These are phyloP conservation scores for Cyclotella atomus DNA, from an alignment of 108 stramenopile species.

Conservation along the genomic window DNA sequence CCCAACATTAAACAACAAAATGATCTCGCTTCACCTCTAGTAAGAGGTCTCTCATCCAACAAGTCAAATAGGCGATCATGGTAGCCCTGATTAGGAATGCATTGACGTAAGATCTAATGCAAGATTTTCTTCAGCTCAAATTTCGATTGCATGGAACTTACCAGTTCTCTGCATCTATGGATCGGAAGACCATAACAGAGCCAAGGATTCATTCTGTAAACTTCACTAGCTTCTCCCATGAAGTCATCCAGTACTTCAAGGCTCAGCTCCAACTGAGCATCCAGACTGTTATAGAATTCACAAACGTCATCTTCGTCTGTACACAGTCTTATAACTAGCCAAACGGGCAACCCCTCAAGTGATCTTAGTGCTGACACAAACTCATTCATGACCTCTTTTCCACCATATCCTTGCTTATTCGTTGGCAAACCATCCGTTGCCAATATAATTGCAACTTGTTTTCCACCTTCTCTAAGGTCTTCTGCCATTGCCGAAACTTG, in stretches of 20 bases:
- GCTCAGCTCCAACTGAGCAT: conserved; percentile 63
- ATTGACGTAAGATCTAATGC: no score
- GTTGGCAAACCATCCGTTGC: conserved; percentile 69
- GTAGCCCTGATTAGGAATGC: conserved; percentile 35
- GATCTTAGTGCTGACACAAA: conserved; percentile 50
- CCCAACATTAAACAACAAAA: conserved; percentile 80
- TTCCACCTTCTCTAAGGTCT: conserved; percentile 38
- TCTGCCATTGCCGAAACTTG: conserved; percentile 37
- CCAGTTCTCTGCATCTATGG: conserved; percentile 70
- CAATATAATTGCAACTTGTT: conserved; percentile 54
- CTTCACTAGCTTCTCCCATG: conserved; percentile 74
- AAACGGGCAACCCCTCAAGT: conserved; percentile 74
- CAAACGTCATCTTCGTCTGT: conserved; percentile 74
- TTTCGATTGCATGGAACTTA: no score
- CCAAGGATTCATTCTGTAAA: conserved; percentile 72
- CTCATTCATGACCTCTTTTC: conserved; percentile 23
- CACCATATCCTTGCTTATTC: conserved; percentile 39
- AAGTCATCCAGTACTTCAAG: conserved; percentile 86
- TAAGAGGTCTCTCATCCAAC: conserved; percentile 75
- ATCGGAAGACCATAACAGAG: conserved; percentile 69
- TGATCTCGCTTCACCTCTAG: conserved; percentile 61
- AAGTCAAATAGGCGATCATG: conserved; percentile 70
- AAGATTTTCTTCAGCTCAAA: no score
- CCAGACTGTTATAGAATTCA: conserved; percentile 77
- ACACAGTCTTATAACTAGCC: conserved; percentile 80